Evolutionary conservation across 495 filamentous ascomycete species (phyloP).

Genomic region (Podospora pseudoanserina): DNA sequence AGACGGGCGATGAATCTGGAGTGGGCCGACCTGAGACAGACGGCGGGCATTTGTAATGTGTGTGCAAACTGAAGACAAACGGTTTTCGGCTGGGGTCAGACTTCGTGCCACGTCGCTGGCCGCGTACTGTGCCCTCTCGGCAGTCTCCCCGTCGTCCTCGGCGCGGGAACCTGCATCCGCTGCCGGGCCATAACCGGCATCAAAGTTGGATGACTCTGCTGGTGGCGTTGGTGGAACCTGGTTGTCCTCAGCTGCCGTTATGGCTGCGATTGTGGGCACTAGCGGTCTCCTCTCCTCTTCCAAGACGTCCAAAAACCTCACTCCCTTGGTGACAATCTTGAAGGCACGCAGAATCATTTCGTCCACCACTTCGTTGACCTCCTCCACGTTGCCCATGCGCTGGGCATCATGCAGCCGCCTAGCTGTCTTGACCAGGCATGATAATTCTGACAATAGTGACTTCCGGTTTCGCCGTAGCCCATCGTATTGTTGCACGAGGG

Average conservation of each 20-base stretch:
- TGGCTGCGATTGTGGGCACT: constrained; percentile 51
- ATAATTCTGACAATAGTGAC: constrained; percentile 81
- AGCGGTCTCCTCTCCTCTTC: constrained; percentile 59
- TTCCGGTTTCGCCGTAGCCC: constrained; percentile 79
- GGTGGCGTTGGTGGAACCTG: constrained; percentile 69
- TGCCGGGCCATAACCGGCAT: constrained; percentile 29
- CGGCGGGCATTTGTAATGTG: constrained; percentile 37
- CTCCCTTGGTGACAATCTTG: constrained; percentile 86
- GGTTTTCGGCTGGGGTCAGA: constrained; percentile 34
- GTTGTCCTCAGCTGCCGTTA: constrained; percentile 59
- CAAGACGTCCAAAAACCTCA: constrained; percentile 88
- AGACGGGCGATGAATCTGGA: constrained; percentile 39
- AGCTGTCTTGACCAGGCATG: constrained; percentile 78
- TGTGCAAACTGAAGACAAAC: constrained; percentile 42
- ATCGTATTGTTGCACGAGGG: constrained; percentile 67
- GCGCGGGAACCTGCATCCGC: constrained; percentile 39
- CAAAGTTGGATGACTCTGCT: constrained; percentile 52
- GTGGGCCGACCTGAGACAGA: constrained; percentile 34
- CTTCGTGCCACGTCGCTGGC: constrained; percentile 35
- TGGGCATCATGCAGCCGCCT: constrained; percentile 72
- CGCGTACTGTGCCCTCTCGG: constrained; percentile 28
- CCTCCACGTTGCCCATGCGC: constrained; percentile 44
- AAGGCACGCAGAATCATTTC: constrained; percentile 92
- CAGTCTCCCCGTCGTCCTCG: constrained; percentile 28
- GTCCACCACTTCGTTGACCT: constrained; percentile 74